A percentile compares a stretch with the other conserved stretches of the same genome.
Evolutionary conservation across 2,329 filamentous ascomycete species (phyloP).

Genomic region (Talaromyces atroroseus): DNA sequence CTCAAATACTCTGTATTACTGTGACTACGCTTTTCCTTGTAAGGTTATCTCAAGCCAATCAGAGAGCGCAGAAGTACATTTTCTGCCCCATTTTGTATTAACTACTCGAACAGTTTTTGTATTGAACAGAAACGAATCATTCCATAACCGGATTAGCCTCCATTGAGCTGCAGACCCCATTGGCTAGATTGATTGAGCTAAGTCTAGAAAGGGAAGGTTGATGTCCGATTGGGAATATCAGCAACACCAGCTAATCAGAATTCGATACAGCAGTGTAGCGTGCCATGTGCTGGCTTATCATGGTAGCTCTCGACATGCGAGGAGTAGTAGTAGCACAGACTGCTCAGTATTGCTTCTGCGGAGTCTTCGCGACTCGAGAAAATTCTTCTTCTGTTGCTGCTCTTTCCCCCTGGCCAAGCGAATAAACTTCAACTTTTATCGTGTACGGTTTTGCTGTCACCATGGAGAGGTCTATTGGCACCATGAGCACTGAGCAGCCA

Average conservation of each 20-base stretch:
- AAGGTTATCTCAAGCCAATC: neutral
- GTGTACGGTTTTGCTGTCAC: neutral
- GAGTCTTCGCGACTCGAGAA: neutral
- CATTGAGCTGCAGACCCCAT: neutral
- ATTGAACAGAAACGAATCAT: neutral
- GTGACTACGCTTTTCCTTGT: no score
- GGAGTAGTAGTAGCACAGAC: neutral
- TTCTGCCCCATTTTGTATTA: neutral
- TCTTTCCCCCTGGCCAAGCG: neutral
- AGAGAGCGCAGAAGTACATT: neutral
- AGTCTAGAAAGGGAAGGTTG: neutral
- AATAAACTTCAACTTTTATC: neutral
- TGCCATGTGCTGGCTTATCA: neutral
- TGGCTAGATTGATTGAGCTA: neutral
- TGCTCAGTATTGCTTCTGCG: neutral
- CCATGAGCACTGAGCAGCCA: neutral
- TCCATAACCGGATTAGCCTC: neutral
- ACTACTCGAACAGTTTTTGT: no score
- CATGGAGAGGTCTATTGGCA: slow-evolving; percentile 1
- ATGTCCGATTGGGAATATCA: neutral
- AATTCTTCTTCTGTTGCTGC: neutral
- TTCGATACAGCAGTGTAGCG: neutral
- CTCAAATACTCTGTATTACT: no score
- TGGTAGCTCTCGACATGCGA: neutral
- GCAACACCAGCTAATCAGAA: neutral